Base-by-base conservation (phyloP, 495 filamentous ascomycete genomes). In the Trichoderma gamsii region DNA sequence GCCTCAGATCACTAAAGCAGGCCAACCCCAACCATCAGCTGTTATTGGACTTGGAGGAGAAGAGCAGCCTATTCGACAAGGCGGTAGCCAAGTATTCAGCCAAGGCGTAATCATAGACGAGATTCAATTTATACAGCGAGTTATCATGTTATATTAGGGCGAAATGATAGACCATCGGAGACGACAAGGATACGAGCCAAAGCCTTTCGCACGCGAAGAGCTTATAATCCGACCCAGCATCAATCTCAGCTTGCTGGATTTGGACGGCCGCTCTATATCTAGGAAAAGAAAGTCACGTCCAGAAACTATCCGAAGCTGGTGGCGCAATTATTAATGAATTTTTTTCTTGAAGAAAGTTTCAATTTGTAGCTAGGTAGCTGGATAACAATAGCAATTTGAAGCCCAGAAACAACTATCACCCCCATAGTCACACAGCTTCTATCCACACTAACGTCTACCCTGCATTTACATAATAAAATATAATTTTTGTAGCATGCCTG, bases 51-150 rank as follows among this genome's bases (percentile, higher is more conserved):
- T 73, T 93, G 44, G 80, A 87, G 67, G 90, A 91, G 79, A 96
- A 93, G 85, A 88, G 84, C 73, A 86, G 81, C 16, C 74, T 90
- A 66, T 96, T 96, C 73, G 92, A 95, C 75, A 87, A 86, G 69
- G 89, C 91, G 6, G 91, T 91, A 5, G 80, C 84, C 3, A 95
- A 92, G 77, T 94, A 90, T 76, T 83, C 87, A 61, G 83, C 90
- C 13, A 92, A 89, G 78, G 88, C 89, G 63, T 79, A 85, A 21
- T 85, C 86, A 66, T 90, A 73, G 74, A 73, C 63, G 63, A 66
- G 21, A 11, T 7, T 13, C 27, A 66, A 51, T 43, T 29, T 23
- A 32, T 52, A 41, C 21, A 46, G 27, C 44, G 43, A 43, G 32
- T 32, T 9, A 66, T 44, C 15, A 29, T 38, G 35, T 66, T 21